These are phyloP conservation scores for Sporothrix pallida DNA, from an alignment of 2,329 filamentous ascomycete genomes.

Conservation along the genomic window DNA sequence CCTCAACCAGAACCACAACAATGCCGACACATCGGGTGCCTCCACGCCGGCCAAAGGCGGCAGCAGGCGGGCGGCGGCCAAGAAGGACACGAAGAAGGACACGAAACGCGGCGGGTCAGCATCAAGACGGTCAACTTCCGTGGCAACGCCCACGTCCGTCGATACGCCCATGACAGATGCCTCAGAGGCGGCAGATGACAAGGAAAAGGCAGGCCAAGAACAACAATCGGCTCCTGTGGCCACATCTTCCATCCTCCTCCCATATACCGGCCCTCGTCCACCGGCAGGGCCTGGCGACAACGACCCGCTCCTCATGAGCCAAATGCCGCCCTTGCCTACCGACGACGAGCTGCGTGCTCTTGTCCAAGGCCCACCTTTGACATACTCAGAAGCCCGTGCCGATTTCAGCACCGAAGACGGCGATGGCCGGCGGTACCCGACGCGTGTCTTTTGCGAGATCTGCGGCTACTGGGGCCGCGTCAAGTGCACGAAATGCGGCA, in stretches of 20 bases:
- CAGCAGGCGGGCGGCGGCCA: conserved; percentile 24
- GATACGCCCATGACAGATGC: conserved; percentile 51
- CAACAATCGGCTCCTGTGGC: conserved; percentile 27
- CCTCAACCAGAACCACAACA: conserved; percentile 34
- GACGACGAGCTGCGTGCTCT: conserved; percentile 68
- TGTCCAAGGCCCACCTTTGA: conserved; percentile 67
- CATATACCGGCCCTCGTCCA: conserved; percentile 44
- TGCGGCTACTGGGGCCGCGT: conserved; percentile 84
- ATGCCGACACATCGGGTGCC: background rate
- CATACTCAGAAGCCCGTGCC: conserved; percentile 63
- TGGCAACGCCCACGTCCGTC: conserved; percentile 18
- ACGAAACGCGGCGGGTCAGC: conserved; percentile 11
- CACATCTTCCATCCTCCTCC: conserved; percentile 46
- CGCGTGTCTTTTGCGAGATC: conserved; percentile 73
- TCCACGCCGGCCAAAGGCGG: conserved; percentile 3
- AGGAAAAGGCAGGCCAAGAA: conserved; percentile 4
- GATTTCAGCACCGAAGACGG: conserved; percentile 10
- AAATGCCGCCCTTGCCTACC: conserved; percentile 63
- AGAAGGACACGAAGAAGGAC: conserved; percentile 30
- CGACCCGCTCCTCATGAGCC: conserved; percentile 64
- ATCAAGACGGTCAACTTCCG: conserved; percentile 18
- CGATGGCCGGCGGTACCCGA: conserved; percentile 53
- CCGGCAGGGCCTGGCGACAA: conserved; percentile 55
- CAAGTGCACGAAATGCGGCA: conserved; percentile 78
- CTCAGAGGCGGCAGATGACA: conserved; percentile 22